A percentile compares a stretch with the other conserved stretches of the same genome.
Evolutionary conservation across 305 asterid genomes (phyloP).

Genomic region (Fraxinus ornus): DNA sequence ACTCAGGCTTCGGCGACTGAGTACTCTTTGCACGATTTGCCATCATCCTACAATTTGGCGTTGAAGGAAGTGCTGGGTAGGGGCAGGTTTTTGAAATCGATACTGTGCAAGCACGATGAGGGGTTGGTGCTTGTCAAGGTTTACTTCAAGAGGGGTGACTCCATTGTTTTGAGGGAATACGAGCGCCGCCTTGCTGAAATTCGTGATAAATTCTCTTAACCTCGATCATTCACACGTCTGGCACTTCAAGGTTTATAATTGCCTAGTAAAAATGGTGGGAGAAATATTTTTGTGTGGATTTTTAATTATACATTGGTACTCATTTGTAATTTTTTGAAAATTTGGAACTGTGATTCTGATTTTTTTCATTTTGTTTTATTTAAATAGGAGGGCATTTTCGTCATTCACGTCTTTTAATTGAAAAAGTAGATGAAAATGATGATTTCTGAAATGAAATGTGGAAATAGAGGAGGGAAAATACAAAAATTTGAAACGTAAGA

Average conservation of each 20-base stretch:
- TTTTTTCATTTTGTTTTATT: no score
- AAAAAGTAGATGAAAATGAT: no score
- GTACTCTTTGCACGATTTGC: conserved; percentile 94
- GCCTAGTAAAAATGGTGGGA: background rate
- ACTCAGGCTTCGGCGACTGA: conserved; percentile 99
- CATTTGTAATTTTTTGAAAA: no score
- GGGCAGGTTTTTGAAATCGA: conserved; percentile 85
- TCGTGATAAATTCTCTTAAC: conserved; percentile 50
- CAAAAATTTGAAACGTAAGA: no score
- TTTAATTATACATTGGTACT: no score
- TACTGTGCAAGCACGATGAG: conserved; percentile 95
- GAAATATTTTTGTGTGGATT: background rate
- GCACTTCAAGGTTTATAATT: conserved; percentile 55
- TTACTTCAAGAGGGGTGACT: conserved; percentile 95
- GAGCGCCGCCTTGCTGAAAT: conserved; percentile 71
- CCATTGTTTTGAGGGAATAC: conserved; percentile 81
- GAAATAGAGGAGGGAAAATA: no score
- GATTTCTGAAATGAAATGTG: no score
- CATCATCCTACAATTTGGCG: conserved; percentile 89
- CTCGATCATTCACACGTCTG: conserved; percentile 86
- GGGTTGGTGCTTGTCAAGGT: conserved; percentile 96
- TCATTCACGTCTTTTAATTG: no score
- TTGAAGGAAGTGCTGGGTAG: conserved; percentile 87
- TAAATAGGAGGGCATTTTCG: no score
- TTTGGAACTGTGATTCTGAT: no score